A percentile compares a stretch with the other conserved stretches of the same genome.
These are phyloP conservation scores for Centrapalus pauciflorus DNA, from an alignment of 129 eudicot species.

Conservation along the genomic window DNA sequence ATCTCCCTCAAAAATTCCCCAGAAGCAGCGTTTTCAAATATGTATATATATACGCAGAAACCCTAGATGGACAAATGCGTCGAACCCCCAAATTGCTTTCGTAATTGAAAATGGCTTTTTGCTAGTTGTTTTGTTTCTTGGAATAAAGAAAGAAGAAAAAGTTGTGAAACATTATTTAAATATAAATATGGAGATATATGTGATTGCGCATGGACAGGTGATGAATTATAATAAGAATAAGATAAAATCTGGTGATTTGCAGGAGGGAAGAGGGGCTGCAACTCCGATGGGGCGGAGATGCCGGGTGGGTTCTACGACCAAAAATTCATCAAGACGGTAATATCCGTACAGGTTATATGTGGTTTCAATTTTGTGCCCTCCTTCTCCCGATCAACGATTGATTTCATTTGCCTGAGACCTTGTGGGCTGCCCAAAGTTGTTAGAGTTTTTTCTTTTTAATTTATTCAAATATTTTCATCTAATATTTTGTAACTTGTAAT, in stretches of 20 bases:
- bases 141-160: not conserved
- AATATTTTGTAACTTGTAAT: too few relatives aligned
- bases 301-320: constrained; percentile 13
- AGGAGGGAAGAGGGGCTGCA: constrained; percentile 24
- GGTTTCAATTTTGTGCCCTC: constrained; percentile 12
- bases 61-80: constrained; percentile 19
- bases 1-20: not conserved
- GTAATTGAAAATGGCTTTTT: constrained; percentile 14
- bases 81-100: constrained; percentile 6
- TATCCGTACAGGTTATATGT: constrained; percentile 25
- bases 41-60: constrained; percentile 15
- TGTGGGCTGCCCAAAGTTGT: not conserved
- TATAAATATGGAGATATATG: not conserved
- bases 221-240: constrained; percentile 6
- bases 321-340: constrained; percentile 28
- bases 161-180: not conserved
- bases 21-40: constrained; percentile 9
- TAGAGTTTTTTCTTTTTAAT: too few relatives aligned
- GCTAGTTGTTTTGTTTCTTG: not conserved
- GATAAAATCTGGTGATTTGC: not conserved
- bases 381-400: not conserved
- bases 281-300: constrained; percentile 54
- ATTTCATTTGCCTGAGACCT: not conserved
- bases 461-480: too few relatives aligned
- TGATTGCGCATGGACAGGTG: constrained; percentile 20